Base-by-base conservation (phyloP, 306 rosid genomes). In the Trifolium dubium region DNA sequence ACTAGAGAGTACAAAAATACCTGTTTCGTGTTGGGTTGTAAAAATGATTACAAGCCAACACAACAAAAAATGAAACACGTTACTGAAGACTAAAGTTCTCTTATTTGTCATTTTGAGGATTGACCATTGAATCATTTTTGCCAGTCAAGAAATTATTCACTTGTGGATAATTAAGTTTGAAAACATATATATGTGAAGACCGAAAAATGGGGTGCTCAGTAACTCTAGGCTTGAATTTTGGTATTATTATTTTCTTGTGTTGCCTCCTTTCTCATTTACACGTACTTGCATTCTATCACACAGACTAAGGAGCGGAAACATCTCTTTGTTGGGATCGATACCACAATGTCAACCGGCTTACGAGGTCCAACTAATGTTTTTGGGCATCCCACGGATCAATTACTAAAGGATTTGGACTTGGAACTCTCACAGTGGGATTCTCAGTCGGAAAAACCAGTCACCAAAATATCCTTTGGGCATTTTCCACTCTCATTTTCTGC, bases 321-420 rank as follows among this genome's bases (percentile, higher is more conserved):
- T 88, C 96, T 92, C 64, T 94, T 94, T 77, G 96, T 92, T 47
- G 96, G 99, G 69, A 75, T 94, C 41, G 99, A 94, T 80, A 88
- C 84, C 87, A 86, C 97, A 46, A 84, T 85, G 89, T 69, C 88
- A 10, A 68, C 79, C 64, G 97, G 96, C 78, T 82, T 92, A 79
- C 85, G 99, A 46, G 99, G 99, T 67, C 98, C 98, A 30, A 88
- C 99, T 64, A 94, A 94, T 87, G 80, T 92, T 50, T 88, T 94
- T 59, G 97, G 96, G 84, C 99, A 94, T 85, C 97, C 99, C 37
- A 88, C 95, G 2, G 95, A 92, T 80, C 61, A 86, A 31, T 81
- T 94, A 64, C 81, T 94, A 69, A 66, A 73, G 55, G 93, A 89
- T 74, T 73, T 94, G 73, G 97, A 94, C 78, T 55, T 70, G 70